Evolutionary conservation across 2,329 filamentous ascomycete species (phyloP).

Genomic region (Apiospora sp.): DNA sequence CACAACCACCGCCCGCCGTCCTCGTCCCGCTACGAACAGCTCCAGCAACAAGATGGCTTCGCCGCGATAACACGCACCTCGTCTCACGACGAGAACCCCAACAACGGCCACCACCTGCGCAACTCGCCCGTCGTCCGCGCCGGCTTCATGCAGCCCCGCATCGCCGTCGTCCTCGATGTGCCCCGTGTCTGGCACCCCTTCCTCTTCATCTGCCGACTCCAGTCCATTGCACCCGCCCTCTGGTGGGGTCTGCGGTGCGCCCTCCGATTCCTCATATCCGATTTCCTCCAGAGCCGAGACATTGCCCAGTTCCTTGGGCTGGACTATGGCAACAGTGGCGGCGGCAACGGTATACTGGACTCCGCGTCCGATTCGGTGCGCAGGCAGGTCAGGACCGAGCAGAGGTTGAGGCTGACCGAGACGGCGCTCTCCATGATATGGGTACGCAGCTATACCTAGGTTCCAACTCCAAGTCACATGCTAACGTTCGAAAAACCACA

Average conservation of each 20-base stretch:
- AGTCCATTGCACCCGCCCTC: constrained; percentile 74
- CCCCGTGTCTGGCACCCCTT: constrained; percentile 76
- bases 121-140: constrained; percentile 36
- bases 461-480: not conserved
- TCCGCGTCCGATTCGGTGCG: constrained; percentile 30
- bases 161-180: constrained; percentile 80
- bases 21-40: not conserved
- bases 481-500: constrained; percentile 43
- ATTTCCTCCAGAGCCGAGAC: constrained; percentile 54
- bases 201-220: constrained; percentile 74
- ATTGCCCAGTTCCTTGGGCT: constrained; percentile 31
- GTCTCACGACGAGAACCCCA: not conserved
- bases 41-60: constrained; percentile 7
- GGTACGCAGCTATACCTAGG: constrained; percentile 56
- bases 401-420: constrained; percentile 68
- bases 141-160: constrained; percentile 73
- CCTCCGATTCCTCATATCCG: constrained; percentile 71
- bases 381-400: constrained; percentile 48
- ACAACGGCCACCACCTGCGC: constrained; percentile 23
- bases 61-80: constrained; percentile 1
- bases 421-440: constrained; percentile 76
- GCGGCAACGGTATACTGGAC: constrained; percentile 29
- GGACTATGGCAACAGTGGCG: constrained; percentile 41
- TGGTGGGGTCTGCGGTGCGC: constrained; percentile 77
- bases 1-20: not conserved